Percentiles rank a stretch among this genome's conserved stretches.
Conservation (phyloP, 148 eudicot genomes). For the Persicaria tinctoria region DNA sequence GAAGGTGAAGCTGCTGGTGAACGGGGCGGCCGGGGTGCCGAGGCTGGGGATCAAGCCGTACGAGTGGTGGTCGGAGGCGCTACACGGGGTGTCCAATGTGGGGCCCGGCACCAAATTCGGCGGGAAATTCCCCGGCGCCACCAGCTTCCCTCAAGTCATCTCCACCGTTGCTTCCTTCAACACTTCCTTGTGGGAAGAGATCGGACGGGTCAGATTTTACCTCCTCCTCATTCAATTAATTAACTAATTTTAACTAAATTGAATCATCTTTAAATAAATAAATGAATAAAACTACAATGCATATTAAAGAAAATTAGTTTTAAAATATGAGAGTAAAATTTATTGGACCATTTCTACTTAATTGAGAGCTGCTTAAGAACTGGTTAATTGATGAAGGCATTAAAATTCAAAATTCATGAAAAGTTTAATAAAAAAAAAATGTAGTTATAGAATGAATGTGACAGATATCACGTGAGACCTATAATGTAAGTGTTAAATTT, state of each 20-base stretch:
- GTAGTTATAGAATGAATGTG: neutral
- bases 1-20: slow-evolving; percentile 54
- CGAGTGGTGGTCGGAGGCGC: slow-evolving; percentile 99
- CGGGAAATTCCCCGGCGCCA: slow-evolving; percentile 72
- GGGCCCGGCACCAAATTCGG: slow-evolving; percentile 86
- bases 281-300: too few species aligned
- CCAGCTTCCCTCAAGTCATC: slow-evolving; percentile 94
- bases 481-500: neutral
- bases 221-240: neutral
- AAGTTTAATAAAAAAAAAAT: neutral
- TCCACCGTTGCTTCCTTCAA: slow-evolving; percentile 86
- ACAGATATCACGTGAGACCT: neutral
- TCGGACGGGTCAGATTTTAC: slow-evolving; percentile 65
- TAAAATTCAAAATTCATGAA: too few species aligned
- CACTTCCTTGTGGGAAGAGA: slow-evolving; percentile 71
- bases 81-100: slow-evolving; percentile 86
- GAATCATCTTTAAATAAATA: neutral
- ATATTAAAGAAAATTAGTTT: too few species aligned
- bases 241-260: neutral
- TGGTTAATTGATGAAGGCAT: too few species aligned
- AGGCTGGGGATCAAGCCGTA: slow-evolving; percentile 69
- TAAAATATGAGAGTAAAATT: too few species aligned
- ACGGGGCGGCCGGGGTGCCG: slow-evolving; percentile 64
- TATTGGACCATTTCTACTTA: too few species aligned
- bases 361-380: too few species aligned